Conservation (phyloP, 805 yeast genomes). For the Candida jianshihensis region DNA sequence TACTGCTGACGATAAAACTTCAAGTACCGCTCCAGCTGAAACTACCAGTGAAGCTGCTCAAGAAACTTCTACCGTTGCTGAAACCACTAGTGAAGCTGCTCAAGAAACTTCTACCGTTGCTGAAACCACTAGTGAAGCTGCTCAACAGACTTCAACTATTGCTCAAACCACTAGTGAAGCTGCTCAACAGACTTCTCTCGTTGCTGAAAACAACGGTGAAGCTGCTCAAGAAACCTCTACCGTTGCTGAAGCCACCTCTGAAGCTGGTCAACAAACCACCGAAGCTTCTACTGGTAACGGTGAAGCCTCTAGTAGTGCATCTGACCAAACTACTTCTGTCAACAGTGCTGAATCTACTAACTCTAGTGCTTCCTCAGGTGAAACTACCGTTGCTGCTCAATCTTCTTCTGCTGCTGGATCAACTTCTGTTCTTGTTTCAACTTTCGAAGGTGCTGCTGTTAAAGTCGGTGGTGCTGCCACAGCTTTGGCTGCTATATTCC, state of each 20-base stretch:
- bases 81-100: constrained; percentile 4
- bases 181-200: constrained; percentile 5
- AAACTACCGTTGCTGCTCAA: constrained; percentile 2
- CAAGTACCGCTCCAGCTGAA: constrained; percentile 7
- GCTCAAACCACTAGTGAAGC: constrained; percentile 8
- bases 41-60: constrained; percentile 3
- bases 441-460: constrained; percentile 18
- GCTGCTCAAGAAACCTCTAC: constrained; percentile 2
- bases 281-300: constrained; percentile 2
- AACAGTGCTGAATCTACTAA: constrained; percentile 7
- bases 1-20: constrained; percentile 4
- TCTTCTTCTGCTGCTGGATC: constrained; percentile 6
- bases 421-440: constrained; percentile 7
- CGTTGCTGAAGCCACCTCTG: constrained; percentile 4
- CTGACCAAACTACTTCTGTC: no score
- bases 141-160: constrained; percentile 7
- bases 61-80: constrained; percentile 6
- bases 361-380: constrained; percentile 2
- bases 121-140: constrained; percentile 4
- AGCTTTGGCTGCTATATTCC: constrained; percentile 13
- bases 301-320: no score
- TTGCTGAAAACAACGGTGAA: constrained; percentile 3
- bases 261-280: constrained; percentile 4
- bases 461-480: constrained; percentile 14
- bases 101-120: constrained; percentile 8